Percentiles rank a stretch among this genome's conserved stretches.
phyloP scores from a whole-genome alignment of 495 filamentous ascomycete genomes.

The Penicillium taxi region DNA sequence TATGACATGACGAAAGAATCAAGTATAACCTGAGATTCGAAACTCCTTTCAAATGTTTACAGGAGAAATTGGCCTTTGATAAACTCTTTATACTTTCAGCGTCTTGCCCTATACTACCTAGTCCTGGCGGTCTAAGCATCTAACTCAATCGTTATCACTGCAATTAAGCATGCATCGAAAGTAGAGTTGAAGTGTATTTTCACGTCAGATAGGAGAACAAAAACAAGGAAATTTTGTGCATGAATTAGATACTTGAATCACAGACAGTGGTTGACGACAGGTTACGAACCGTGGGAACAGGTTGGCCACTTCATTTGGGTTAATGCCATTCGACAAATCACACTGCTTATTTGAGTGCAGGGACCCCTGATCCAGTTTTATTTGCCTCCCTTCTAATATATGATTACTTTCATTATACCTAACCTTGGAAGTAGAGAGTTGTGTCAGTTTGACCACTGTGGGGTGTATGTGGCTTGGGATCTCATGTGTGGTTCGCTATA shows the following conservation, averaged over 20 bases:
- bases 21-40: constrained; percentile 6
- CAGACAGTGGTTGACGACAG: constrained; percentile 7
- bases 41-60: not conserved
- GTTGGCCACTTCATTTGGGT: constrained; percentile 10
- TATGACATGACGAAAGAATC: constrained; percentile 10
- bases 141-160: too few species aligned
- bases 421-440: too few species aligned
- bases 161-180: not conserved
- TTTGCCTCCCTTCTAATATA: constrained; percentile 14
- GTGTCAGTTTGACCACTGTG: too few species aligned
- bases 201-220: not conserved
- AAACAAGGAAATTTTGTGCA: not conserved
- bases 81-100: not conserved
- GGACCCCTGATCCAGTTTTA: constrained; percentile 3
- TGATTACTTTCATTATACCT: constrained; percentile 7
- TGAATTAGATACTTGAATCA: too few species aligned
- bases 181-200: not conserved
- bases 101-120: too few species aligned
- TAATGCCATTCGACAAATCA: too few species aligned
- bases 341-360: constrained; percentile 9
- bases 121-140: too few species aligned
- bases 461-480: not conserved
- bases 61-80: not conserved
- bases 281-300: constrained; percentile 15
- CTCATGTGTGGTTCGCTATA: constrained; percentile 3